Evolutionary conservation across 1,284 basidiomycete species (phyloP), one percentile per base, ranked within the genome.

Genomic region (Cryptococcus neoformans): DNA sequence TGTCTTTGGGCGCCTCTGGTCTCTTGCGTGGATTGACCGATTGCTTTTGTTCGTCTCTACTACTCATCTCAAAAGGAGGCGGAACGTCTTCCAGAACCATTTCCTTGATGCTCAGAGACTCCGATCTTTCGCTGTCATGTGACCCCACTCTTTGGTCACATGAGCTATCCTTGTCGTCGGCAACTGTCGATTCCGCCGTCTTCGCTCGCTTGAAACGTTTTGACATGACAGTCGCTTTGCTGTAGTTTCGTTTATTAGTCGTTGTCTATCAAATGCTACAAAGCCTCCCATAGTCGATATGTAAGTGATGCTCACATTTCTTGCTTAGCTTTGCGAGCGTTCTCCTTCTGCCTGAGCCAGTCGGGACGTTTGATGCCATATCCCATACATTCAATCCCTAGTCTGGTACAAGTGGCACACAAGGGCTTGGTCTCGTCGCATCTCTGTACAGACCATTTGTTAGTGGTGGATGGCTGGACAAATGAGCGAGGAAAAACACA

Each of bases 351-450:
- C 28, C 49, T 55, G 6, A 55, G 34, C 54, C 54, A 55, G 21
- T 45, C 49, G 6, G 54, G 54, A n/a, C 54, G 39, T 44, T 51
- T 50, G 12, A 44, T 42, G 9, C 48, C 54, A 17, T 55, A 55
- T 21, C 54, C 54, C 41, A 55, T 44, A 39, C 54, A 55, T 12
- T 55, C 48, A 6, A 55, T 51, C 6, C 54, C 54, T 39, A 55
- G 41, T 12, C 54, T 44, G 8, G 17, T 28, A 36, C 54, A 55
- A 9, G 37, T 51, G 6, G 54, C 54, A n/a, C 54, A 55, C n/a
- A 17, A 37, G 5, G 54, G 54, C 34, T 55, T 55, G 12, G 45
- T 49, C 35, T 55, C 54, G 41, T 55, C 54, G 28, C 54, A 55
- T 37, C 54, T 21, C 48, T 55, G 12, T 28, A 28, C 28, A 28